Evolutionary conservation across 2,329 filamentous ascomycete genomes (phyloP).

Genomic region (Monilinia fructigena): DNA sequence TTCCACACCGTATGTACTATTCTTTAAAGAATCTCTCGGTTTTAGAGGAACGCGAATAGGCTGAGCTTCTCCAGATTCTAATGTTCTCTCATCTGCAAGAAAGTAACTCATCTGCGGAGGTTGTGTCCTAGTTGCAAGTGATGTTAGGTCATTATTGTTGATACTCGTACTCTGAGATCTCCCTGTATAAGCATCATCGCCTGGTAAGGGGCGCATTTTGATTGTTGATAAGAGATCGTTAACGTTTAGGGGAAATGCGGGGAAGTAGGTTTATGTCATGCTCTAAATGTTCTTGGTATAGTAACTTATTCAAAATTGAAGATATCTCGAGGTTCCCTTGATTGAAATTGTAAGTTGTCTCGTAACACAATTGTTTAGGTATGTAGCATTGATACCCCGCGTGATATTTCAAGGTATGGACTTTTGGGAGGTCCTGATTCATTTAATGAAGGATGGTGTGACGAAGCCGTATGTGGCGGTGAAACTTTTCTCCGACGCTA

Average conservation of each 20-base stretch:
- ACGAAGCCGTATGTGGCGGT: constrained; percentile 2
- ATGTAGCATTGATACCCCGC: constrained; percentile 18
- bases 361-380: neutral
- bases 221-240: constrained; percentile 3
- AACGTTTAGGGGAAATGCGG: neutral
- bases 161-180: constrained; percentile 43
- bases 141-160: constrained; percentile 43
- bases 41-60: constrained; percentile 36
- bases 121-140: constrained; percentile 40
- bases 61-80: constrained; percentile 45
- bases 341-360: constrained; percentile 10
- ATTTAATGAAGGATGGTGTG: neutral
- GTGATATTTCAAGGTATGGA: constrained; percentile 1
- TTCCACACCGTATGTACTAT: constrained; percentile 39
- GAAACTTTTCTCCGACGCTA: constrained; percentile 9
- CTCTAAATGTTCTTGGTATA: constrained; percentile 5
- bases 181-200: constrained; percentile 45
- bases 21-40: constrained; percentile 42
- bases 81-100: constrained; percentile 50
- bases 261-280: constrained; percentile 26
- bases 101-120: constrained; percentile 52
- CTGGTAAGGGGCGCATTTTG: constrained; percentile 48
- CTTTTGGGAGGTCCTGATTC: neutral
- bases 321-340: constrained; percentile 9
- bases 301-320: neutral